Evolutionary conservation across 2,329 filamentous ascomycete species (phyloP).

Genomic region (Sphaerostilbella broomeana): DNA sequence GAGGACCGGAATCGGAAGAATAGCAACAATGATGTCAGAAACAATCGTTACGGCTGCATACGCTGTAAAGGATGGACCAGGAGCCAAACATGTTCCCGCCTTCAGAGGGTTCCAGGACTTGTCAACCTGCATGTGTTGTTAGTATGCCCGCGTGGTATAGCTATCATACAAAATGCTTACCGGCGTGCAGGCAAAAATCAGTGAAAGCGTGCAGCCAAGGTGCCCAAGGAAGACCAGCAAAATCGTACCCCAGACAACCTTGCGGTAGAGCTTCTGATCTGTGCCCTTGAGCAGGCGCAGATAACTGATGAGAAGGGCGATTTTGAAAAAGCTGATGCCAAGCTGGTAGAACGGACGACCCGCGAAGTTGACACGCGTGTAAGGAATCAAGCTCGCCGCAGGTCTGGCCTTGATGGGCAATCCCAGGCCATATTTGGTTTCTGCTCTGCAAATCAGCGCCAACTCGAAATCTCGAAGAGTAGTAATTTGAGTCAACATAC

Average conservation of each 20-base stretch:
- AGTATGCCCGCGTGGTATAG: no score
- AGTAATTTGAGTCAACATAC: conserved; percentile 28
- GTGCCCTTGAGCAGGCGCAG: conserved; percentile 44
- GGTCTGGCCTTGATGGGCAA: conserved; percentile 40
- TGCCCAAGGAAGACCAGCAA: conserved; percentile 38
- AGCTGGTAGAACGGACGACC: conserved; percentile 49
- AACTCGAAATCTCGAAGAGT: background rate
- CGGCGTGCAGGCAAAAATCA: conserved; percentile 45
- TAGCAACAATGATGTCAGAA: conserved; percentile 42
- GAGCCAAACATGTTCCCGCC: conserved; percentile 37
- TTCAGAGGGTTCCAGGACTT: conserved; percentile 40
- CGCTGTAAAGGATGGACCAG: conserved; percentile 43
- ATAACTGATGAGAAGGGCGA: conserved; percentile 47
- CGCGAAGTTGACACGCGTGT: conserved; percentile 45
- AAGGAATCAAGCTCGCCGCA: conserved; percentile 34
- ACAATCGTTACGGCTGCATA: conserved; percentile 47
- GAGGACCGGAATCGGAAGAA: conserved; percentile 45
- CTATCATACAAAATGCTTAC: conserved; percentile 30
- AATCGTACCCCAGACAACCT: conserved; percentile 39
- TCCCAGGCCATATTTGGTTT: conserved; percentile 48
- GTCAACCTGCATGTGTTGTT: conserved; percentile 22
- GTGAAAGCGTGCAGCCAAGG: conserved; percentile 40
- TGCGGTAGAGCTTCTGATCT: conserved; percentile 37
- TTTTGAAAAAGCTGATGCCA: conserved; percentile 51
- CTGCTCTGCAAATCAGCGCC: conserved; percentile 22